Percentiles rank a stretch among this genome's conserved stretches.
phyloP scores from a whole-genome alignment of 139 green algal species.

The Gonium pectorale region DNA sequence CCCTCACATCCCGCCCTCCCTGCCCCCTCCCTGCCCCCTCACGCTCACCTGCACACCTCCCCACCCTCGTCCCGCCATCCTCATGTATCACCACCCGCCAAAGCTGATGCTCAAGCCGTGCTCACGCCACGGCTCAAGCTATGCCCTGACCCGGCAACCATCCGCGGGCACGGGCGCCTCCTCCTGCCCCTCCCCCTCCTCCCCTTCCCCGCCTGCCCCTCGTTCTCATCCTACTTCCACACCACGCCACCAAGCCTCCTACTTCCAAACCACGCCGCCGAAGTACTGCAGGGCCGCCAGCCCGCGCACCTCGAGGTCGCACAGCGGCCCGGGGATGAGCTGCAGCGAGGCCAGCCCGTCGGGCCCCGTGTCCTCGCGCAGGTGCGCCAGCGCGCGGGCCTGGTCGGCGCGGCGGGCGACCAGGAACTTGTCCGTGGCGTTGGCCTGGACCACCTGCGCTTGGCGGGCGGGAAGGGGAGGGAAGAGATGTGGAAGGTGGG shows the following conservation, averaged over 20 bases:
- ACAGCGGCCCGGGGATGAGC: constrained; percentile 87
- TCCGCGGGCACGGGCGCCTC: too few relatives aligned
- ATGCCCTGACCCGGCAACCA: too few relatives aligned
- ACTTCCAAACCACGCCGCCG: constrained; percentile 87
- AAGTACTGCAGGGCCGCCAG: constrained; percentile 96
- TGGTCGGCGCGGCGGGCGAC: constrained; percentile 83
- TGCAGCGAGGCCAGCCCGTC: constrained; percentile 69
- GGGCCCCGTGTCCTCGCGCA: constrained; percentile 80
- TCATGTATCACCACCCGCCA: too few relatives aligned
- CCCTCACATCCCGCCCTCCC: too few relatives aligned
- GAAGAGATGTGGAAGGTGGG: neutral
- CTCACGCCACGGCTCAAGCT: too few relatives aligned
- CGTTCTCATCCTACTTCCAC: constrained; percentile 70
- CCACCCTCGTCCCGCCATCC: too few relatives aligned
- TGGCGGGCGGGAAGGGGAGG: neutral
- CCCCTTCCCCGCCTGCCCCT: neutral
- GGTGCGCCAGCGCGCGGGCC: constrained; percentile 80
- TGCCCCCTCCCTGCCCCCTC: too few relatives aligned
- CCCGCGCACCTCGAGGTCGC: constrained; percentile 95
- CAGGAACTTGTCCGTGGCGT: constrained; percentile 79
- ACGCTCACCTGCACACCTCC: too few relatives aligned
- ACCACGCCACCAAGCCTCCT: constrained; percentile 81
- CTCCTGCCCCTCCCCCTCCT: neutral
- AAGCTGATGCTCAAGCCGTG: too few relatives aligned
- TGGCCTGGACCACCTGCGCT: constrained; percentile 60